Evolutionary conservation across 768 basidiomycete genomes (phyloP).

Genomic region (Fomitopsis serialis): DNA sequence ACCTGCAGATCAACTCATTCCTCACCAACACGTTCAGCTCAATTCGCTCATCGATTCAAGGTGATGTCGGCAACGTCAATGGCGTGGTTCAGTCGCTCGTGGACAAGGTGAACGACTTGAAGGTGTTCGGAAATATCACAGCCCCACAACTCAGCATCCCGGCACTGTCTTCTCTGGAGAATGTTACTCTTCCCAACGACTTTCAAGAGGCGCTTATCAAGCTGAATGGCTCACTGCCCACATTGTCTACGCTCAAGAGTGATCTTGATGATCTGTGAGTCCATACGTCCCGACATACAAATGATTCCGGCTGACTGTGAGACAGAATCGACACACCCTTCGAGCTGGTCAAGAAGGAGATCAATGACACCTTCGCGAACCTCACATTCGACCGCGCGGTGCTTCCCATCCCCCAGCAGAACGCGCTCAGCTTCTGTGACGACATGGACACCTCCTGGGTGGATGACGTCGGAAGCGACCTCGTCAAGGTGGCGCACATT

Average conservation of each 20-base stretch:
- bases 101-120: slow-evolving; percentile 66
- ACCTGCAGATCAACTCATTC: slow-evolving; percentile 68
- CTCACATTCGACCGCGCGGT: slow-evolving; percentile 66
- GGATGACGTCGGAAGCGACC: slow-evolving; percentile 75
- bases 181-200: slow-evolving; percentile 73
- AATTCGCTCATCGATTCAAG: slow-evolving; percentile 70
- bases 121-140: slow-evolving; percentile 64
- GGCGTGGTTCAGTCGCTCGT: slow-evolving; percentile 59
- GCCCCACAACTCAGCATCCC: slow-evolving; percentile 74
- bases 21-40: slow-evolving; percentile 52
- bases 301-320: not conserved
- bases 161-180: slow-evolving; percentile 64
- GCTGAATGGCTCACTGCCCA: slow-evolving; percentile 79
- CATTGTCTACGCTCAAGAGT: slow-evolving; percentile 67
- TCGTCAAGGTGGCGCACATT: slow-evolving; percentile 78
- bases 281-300: not conserved
- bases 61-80: slow-evolving; percentile 63
- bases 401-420: slow-evolving; percentile 73
- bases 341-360: slow-evolving; percentile 80
- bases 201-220: slow-evolving; percentile 69
- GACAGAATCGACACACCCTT: slow-evolving; percentile 80
- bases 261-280: slow-evolving; percentile 64
- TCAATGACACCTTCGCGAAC: slow-evolving; percentile 80
- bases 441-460: slow-evolving; percentile 79
- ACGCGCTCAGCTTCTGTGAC: slow-evolving; percentile 68